A percentile compares a stretch with the other conserved stretches of the same genome.
phyloP scores from a whole-genome alignment of 148 eudicot species.

The Amaranthus cruentus region DNA sequence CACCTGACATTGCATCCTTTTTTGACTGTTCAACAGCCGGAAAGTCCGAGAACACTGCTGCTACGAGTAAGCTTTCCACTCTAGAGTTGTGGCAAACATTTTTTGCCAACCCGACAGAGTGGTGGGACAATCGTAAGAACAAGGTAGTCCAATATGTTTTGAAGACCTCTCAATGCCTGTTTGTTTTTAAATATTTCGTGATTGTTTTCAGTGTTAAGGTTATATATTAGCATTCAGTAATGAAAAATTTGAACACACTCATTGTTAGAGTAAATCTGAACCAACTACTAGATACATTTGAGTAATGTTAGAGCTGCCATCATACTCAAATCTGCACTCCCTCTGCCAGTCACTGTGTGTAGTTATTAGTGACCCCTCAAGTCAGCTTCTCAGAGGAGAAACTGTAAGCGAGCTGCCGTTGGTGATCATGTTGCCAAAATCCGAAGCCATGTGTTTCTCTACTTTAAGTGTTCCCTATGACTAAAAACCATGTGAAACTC shows the following conservation, averaged over 20 bases:
- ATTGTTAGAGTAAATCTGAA: background rate
- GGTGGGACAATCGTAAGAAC: constrained; percentile 96
- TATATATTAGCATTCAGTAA: background rate
- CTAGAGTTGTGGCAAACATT: constrained; percentile 95
- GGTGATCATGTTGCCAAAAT: too few species aligned
- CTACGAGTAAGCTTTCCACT: constrained; percentile 41
- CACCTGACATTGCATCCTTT: constrained; percentile 14
- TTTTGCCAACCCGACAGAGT: constrained; percentile 89
- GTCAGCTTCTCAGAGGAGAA: too few species aligned
- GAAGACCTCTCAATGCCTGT: constrained; percentile 1
- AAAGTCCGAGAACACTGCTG: constrained; percentile 33
- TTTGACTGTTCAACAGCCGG: constrained; percentile 32
- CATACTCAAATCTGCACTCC: background rate
- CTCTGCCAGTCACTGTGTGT: background rate
- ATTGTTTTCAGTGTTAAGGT: background rate
- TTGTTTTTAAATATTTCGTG: background rate
- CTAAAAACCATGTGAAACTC: too few species aligned
- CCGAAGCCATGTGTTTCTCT: too few species aligned
- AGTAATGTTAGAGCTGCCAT: background rate
- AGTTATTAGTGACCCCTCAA: too few species aligned
- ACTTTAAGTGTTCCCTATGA: too few species aligned
- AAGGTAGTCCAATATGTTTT: constrained; percentile 47
- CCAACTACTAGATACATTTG: background rate
- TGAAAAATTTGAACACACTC: background rate
- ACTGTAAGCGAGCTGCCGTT: too few species aligned